phyloP scores from a whole-genome alignment of 1,139 yeast genomes.

The Yamadazyma triangularis region DNA sequence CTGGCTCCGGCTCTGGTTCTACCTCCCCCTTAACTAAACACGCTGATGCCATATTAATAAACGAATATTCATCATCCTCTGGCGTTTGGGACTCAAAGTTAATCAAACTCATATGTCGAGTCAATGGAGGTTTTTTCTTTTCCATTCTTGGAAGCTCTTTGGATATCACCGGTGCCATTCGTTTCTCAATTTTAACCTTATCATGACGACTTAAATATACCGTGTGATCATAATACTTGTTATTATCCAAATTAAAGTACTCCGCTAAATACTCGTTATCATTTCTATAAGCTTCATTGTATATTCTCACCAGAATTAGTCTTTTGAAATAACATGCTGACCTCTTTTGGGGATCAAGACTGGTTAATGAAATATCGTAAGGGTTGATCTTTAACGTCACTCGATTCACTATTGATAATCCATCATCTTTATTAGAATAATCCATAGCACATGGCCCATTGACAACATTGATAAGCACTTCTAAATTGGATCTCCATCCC shows the following conservation, averaged over 20 bases:
- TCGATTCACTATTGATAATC: conserved; percentile 1
- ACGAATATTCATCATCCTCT: no score
- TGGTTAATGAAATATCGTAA: conserved; percentile 8
- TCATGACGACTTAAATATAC: conserved; percentile 8
- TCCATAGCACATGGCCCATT: conserved; percentile 40
- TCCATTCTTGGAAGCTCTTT: no score
- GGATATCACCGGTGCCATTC: no score
- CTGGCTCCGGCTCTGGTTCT: no score
- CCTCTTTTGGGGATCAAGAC: not conserved
- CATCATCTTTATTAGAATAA: conserved; percentile 16
- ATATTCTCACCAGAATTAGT: conserved; percentile 3
- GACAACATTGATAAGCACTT: conserved; percentile 27
- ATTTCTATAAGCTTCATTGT: conserved; percentile 4
- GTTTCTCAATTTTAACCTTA: conserved; percentile 14
- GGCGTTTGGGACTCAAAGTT: no score
- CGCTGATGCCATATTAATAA: no score
- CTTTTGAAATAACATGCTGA: conserved; percentile 7
- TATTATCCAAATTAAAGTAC: conserved; percentile 2
- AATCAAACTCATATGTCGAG: no score
- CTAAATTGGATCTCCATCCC: conserved; percentile 39
- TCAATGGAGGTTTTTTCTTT: no score
- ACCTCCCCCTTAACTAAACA: no score
- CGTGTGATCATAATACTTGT: conserved; percentile 2
- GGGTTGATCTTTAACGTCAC: conserved; percentile 7
- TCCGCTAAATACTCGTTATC: conserved; percentile 1